phyloP scores from a whole-genome alignment of 495 filamentous ascomycete genomes.

The Chaetomium fimeti region DNA sequence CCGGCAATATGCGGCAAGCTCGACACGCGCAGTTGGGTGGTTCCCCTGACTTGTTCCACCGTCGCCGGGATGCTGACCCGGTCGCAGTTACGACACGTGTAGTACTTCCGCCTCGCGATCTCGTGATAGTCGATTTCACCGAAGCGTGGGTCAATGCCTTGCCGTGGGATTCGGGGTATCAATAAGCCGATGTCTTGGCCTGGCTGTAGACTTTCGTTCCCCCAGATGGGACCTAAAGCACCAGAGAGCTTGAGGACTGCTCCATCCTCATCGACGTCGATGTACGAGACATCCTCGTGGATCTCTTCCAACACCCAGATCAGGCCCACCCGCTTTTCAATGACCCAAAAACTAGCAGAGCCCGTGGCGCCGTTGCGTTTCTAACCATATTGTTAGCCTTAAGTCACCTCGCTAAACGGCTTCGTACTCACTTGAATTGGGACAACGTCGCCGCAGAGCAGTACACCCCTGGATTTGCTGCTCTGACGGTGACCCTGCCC shows the following conservation, averaged over 20 bases:
- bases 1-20: conserved; percentile 97
- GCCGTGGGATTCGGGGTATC: conserved; percentile 76
- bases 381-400: conserved; percentile 42
- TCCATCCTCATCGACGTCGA: conserved; percentile 72
- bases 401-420: not conserved
- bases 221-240: conserved; percentile 75
- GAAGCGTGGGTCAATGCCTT: conserved; percentile 58
- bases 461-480: conserved; percentile 81
- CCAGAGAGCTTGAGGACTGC: conserved; percentile 66
- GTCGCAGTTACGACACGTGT: conserved; percentile 72
- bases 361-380: conserved; percentile 91
- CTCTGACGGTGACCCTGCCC: conserved; percentile 54
- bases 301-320: conserved; percentile 99
- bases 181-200: conserved; percentile 72
- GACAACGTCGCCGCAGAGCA: conserved; percentile 95
- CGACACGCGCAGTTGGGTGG: conserved; percentile 71
- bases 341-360: conserved; percentile 94
- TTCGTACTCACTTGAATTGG: conserved; percentile 58
- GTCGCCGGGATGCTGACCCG: conserved; percentile 76
- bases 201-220: conserved; percentile 59
- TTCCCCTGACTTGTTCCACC: conserved; percentile 63
- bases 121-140: conserved; percentile 70
- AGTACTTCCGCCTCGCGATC: conserved; percentile 68
- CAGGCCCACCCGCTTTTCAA: conserved; percentile 88
- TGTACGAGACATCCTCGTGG: conserved; percentile 79